Percentiles rank a stretch among this genome's conserved stretches.
Evolutionary conservation across 2,329 filamentous ascomycete genomes (phyloP).

Genomic region (Cryphonectria carpinicola): DNA sequence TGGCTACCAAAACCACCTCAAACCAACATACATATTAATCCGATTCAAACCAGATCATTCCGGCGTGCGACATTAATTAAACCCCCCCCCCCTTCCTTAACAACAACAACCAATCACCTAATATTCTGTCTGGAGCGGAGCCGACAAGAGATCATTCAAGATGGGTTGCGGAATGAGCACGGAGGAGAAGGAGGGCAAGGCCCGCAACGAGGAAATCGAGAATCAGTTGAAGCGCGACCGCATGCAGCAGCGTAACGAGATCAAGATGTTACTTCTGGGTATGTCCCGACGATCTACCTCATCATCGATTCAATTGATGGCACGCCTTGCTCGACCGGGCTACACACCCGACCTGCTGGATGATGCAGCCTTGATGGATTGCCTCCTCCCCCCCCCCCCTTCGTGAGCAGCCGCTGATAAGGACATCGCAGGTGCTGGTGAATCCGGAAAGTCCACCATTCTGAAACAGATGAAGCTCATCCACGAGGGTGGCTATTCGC

Average conservation of each 20-base stretch:
- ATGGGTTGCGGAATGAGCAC: conserved; percentile 99
- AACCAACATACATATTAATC: conserved; percentile 14
- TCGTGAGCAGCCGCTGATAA: conserved; percentile 32
- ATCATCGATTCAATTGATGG: conserved; percentile 6
- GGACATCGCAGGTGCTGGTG: conserved; percentile 77
- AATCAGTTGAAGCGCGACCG: conserved; percentile 98
- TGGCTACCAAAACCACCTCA: not conserved
- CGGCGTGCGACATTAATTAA: conserved; percentile 7
- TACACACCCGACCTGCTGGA: not conserved
- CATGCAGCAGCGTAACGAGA: conserved; percentile 98
- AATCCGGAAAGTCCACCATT: conserved; percentile 94
- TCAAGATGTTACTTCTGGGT: conserved; percentile 99
- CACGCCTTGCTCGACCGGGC: not conserved
- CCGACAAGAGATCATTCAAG: conserved; percentile 54
- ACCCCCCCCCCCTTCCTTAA: not conserved
- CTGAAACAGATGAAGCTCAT: conserved; percentile 99
- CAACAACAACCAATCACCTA: not conserved
- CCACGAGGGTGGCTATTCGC: conserved; percentile 97
- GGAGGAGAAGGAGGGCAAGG: conserved; percentile 99
- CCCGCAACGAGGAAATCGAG: conserved; percentile 99
- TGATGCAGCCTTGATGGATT: not conserved
- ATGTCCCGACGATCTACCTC: conserved; percentile 44
- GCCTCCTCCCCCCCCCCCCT: not conserved
- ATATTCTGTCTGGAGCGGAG: conserved; percentile 15
- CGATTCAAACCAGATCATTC: conserved; percentile 2